Conservation (phyloP, 441 rosid genomes). For the Eutrema salsugineum region DNA sequence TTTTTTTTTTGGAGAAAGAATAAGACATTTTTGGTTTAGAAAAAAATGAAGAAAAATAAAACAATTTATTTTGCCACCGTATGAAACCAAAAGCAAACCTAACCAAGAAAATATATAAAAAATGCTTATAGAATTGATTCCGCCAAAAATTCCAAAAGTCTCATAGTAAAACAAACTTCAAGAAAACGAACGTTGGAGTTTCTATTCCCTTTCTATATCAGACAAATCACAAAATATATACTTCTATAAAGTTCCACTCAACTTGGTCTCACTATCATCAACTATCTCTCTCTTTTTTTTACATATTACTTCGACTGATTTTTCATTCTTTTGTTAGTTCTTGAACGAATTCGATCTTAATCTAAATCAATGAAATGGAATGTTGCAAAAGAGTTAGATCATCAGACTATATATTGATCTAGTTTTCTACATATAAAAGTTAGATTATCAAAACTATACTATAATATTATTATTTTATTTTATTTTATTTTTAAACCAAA, state of each 20-base stretch:
- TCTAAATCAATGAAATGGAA: neutral
- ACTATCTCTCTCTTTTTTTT: neutral
- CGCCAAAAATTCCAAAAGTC: neutral
- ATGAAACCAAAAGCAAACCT: constrained; percentile 22
- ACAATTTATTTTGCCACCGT: neutral
- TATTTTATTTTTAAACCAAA: too few relatives aligned
- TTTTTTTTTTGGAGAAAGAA: too few relatives aligned
- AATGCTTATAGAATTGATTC: constrained; percentile 16
- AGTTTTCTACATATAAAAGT: neutral
- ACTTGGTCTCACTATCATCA: constrained; percentile 20
- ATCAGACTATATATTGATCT: neutral
- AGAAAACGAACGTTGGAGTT: constrained; percentile 25
- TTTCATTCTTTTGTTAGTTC: neutral
- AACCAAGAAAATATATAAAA: constrained; percentile 2
- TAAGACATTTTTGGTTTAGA: too few relatives aligned
- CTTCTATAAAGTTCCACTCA: constrained; percentile 14
- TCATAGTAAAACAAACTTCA: neutral
- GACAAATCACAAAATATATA: constrained; percentile 11
- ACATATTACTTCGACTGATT: neutral
- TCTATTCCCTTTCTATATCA: constrained; percentile 23
- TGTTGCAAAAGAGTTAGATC: neutral
- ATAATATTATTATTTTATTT: too few relatives aligned
- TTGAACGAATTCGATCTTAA: neutral
- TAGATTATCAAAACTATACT: neutral
- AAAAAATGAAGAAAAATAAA: too few relatives aligned